phyloP scores from a whole-genome alignment of 495 filamentous ascomycete genomes.

The Lasiosphaeria miniovina region DNA sequence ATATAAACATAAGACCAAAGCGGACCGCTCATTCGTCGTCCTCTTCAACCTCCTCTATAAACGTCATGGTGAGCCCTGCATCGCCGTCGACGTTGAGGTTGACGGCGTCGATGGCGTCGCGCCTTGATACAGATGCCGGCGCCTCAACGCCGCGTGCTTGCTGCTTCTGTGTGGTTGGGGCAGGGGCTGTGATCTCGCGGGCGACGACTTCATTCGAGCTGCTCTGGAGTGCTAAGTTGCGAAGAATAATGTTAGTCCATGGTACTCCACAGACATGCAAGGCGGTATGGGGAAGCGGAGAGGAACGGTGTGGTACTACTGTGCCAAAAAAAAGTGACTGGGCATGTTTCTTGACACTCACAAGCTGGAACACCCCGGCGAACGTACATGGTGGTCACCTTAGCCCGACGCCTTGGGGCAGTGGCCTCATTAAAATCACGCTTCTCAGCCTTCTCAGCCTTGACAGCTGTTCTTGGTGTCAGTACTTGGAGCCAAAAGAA shows the following conservation, averaged over 20 bases:
- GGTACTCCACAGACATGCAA: no score
- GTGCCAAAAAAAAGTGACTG: neutral
- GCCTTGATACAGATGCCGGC: slow-evolving; percentile 24
- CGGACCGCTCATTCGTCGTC: slow-evolving; percentile 20
- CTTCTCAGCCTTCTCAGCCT: slow-evolving; percentile 21
- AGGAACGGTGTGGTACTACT: neutral
- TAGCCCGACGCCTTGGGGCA: slow-evolving; percentile 36
- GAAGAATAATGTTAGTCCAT: slow-evolving; percentile 10
- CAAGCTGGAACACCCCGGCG: slow-evolving; percentile 43
- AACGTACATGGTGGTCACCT: slow-evolving; percentile 51
- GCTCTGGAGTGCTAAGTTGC: slow-evolving; percentile 34
- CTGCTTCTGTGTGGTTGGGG: slow-evolving; percentile 7
- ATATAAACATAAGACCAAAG: neutral
- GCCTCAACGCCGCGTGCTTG: slow-evolving; percentile 5
- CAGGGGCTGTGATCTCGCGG: slow-evolving; percentile 27
- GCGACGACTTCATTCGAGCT: slow-evolving; percentile 26
- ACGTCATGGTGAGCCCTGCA: slow-evolving; percentile 49
- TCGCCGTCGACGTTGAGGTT: slow-evolving; percentile 48
- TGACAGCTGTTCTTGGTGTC: neutral
- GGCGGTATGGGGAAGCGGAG: neutral
- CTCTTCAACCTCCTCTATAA: slow-evolving; percentile 45
- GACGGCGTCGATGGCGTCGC: slow-evolving; percentile 41
- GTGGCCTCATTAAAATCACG: slow-evolving; percentile 28
- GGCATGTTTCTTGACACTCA: slow-evolving; percentile 27
- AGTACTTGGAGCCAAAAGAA: neutral